phyloP scores from a whole-genome alignment of 371 early-diverging fungal genomes.

The Syncephalastrum racemosum region DNA sequence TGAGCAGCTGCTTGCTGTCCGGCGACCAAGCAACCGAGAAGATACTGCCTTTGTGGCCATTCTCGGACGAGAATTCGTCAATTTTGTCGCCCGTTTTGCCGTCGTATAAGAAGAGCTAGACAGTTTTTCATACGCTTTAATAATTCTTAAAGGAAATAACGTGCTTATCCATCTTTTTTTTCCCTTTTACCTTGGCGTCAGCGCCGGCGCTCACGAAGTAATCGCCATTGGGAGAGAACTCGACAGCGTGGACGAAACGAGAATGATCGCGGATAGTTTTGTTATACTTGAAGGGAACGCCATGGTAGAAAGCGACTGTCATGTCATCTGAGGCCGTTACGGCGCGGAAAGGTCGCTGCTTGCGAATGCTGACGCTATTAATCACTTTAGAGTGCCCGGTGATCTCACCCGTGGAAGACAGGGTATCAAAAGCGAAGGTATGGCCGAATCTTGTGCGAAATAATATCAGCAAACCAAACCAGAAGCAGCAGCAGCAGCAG shows the following conservation, averaged over 20 bases:
- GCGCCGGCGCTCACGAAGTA: slow-evolving; percentile 85
- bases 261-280: slow-evolving; percentile 77
- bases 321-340: slow-evolving; percentile 93
- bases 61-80: slow-evolving; percentile 59
- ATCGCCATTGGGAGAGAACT: slow-evolving; percentile 84
- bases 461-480: not conserved
- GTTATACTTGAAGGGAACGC: slow-evolving; percentile 87
- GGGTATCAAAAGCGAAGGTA: slow-evolving; percentile 86
- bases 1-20: slow-evolving; percentile 74
- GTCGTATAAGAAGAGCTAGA: slow-evolving; percentile 86
- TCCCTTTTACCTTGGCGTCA: slow-evolving; percentile 73
- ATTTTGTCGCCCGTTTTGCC: slow-evolving; percentile 87
- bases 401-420: slow-evolving; percentile 91
- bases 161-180: not conserved
- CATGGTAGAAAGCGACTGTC: slow-evolving; percentile 86
- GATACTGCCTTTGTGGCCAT: slow-evolving; percentile 79
- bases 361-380: slow-evolving; percentile 85
- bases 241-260: slow-evolving; percentile 87
- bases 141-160: not conserved
- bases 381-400: slow-evolving; percentile 86
- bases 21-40: slow-evolving; percentile 88
- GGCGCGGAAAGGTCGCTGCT: slow-evolving; percentile 87
- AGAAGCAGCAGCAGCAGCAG: not conserved
- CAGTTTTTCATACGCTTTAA: not conserved
- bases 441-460: slow-evolving; percentile 70